Conservation (phyloP, 768 basidiomycete species). For the Chalciporus chontae region DNA sequence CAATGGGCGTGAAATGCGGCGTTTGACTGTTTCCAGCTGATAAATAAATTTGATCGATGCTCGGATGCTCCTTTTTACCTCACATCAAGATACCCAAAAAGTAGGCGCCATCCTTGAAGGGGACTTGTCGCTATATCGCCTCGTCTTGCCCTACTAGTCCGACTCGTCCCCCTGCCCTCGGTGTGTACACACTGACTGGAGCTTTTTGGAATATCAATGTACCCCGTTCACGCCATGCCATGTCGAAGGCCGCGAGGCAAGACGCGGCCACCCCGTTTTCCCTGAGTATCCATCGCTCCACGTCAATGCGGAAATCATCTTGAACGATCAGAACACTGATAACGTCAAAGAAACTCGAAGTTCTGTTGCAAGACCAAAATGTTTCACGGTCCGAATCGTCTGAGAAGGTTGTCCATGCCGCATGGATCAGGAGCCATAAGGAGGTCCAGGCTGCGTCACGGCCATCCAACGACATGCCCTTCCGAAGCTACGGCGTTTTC, state of each 20-base stretch:
- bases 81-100: background rate
- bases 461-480: background rate
- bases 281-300: conserved; percentile 5
- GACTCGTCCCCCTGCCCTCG: background rate
- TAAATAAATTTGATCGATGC: conserved; percentile 19
- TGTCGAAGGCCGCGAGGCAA: background rate
- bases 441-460: conserved; percentile 4
- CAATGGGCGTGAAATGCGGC: conserved; percentile 13
- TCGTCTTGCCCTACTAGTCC: background rate
- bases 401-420: conserved; percentile 13
- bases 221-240: conserved; percentile 1
- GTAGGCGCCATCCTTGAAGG: conserved; percentile 1
- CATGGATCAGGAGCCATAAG: background rate
- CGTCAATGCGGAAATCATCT: conserved; percentile 3
- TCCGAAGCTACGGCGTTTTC: background rate
- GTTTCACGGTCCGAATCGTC: conserved; percentile 19
- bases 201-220: background rate
- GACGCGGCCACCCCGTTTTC: conserved; percentile 11
- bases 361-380: conserved; percentile 4
- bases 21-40: conserved; percentile 14
- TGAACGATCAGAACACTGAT: conserved; percentile 15
- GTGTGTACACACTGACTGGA: background rate
- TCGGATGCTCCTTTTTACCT: conserved; percentile 1
- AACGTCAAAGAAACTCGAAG: conserved; percentile 16
- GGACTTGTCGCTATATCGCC: background rate